Conservation (phyloP, 805 yeast genomes). For the Ascoidea tarda region DNA sequence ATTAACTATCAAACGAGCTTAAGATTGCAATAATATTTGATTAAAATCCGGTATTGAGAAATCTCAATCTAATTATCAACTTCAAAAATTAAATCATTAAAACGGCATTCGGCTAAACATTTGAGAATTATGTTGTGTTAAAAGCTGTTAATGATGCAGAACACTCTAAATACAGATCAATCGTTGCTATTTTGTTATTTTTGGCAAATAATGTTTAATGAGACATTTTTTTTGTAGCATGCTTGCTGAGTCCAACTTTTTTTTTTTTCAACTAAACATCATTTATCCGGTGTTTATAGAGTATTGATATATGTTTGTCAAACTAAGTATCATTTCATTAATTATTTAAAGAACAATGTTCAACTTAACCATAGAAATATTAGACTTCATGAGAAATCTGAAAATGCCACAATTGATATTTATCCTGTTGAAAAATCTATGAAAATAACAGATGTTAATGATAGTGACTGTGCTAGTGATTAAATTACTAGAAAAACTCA, state of each 20-base stretch:
- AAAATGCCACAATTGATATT: neutral
- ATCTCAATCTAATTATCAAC: no score
- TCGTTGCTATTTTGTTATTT: conserved; percentile 3
- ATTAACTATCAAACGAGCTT: no score
- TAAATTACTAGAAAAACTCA: neutral
- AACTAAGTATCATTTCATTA: neutral
- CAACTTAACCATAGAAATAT: neutral
- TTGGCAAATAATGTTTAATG: conserved; percentile 5
- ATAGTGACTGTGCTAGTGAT: neutral
- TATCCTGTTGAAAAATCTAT: neutral
- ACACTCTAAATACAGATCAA: conserved; percentile 1
- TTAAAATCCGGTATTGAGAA: neutral
- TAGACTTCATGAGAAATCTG: neutral
- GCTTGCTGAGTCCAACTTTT: neutral
- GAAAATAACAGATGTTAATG: neutral
- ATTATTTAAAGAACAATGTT: no score
- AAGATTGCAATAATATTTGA: neutral
- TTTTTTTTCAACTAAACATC: neutral
- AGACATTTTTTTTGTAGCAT: conserved; percentile 1
- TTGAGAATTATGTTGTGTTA: neutral
- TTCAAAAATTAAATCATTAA: no score
- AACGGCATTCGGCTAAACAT: neutral
- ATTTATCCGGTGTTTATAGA: neutral
- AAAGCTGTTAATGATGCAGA: neutral
- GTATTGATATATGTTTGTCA: neutral